Evolutionary conservation across 2,329 filamentous ascomycete species (phyloP).

Genomic region (Emergomyces orientalis): DNA sequence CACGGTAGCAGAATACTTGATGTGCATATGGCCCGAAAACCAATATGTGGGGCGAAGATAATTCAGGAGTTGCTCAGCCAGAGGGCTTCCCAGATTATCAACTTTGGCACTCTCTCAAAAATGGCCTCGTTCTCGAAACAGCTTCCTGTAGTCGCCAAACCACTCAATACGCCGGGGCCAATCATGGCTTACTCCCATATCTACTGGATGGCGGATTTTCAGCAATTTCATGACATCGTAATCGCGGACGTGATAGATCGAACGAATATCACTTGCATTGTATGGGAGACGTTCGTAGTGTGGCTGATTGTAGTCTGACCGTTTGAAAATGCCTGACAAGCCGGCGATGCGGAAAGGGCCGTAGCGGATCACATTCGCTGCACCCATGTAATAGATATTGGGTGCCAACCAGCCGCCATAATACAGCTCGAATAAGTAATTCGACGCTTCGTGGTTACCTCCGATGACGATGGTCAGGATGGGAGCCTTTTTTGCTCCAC

Average conservation of each 20-base stretch:
- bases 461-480: constrained; percentile 86
- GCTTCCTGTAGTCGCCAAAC: constrained; percentile 55
- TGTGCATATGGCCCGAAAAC: constrained; percentile 90
- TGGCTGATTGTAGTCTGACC: constrained; percentile 69
- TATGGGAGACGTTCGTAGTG: constrained; percentile 85
- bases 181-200: constrained; percentile 86
- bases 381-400: constrained; percentile 93
- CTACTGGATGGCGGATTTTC: constrained; percentile 70
- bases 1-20: constrained; percentile 64
- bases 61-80: constrained; percentile 71
- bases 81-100: constrained; percentile 67
- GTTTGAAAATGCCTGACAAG: constrained; percentile 90
- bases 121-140: constrained; percentile 65
- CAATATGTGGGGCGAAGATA: constrained; percentile 72
- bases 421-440: constrained; percentile 81
- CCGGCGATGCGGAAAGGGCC: constrained; percentile 79
- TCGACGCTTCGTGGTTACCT: constrained; percentile 91
- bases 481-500: constrained; percentile 63
- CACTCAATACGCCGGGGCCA: constrained; percentile 82
- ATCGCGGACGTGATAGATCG: constrained; percentile 82
- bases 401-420: constrained; percentile 96
- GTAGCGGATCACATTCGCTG: constrained; percentile 74
- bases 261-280: constrained; percentile 61
- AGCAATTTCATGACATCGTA: constrained; percentile 80
- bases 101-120: constrained; percentile 67